These are phyloP conservation scores for Auriscalpium microsporum DNA, from an alignment of 768 basidiomycete genomes.

Conservation along the genomic window DNA sequence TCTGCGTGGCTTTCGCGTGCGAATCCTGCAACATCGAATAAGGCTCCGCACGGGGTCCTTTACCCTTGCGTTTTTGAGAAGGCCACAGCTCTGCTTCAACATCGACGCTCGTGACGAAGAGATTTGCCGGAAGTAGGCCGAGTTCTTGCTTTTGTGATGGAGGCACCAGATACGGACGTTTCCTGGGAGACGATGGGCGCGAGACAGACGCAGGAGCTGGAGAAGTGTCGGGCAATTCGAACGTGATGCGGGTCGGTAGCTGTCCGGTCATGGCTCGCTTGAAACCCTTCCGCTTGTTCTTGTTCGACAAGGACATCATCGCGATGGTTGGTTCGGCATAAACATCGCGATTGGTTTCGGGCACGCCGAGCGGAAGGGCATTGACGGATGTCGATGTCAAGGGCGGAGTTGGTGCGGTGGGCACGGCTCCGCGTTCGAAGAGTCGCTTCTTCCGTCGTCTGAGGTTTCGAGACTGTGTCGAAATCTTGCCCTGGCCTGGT, in stretches of 20 bases:
- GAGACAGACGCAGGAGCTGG: slow-evolving; percentile 6
- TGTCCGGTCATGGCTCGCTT: slow-evolving; percentile 38
- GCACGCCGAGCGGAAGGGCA: slow-evolving; percentile 32
- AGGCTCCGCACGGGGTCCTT: slow-evolving; percentile 23
- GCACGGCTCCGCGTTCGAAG: slow-evolving; percentile 20
- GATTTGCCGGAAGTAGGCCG: slow-evolving; percentile 45
- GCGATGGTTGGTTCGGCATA: slow-evolving; percentile 27
- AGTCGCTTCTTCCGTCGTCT: slow-evolving; percentile 42
- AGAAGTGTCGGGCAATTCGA: slow-evolving; percentile 21
- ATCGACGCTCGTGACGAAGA: slow-evolving; percentile 68
- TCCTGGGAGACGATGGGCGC: slow-evolving; percentile 3
- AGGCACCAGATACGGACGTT: slow-evolving; percentile 38
- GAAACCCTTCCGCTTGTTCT: slow-evolving; percentile 69
- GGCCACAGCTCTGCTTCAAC: slow-evolving; percentile 46
- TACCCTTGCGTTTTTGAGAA: slow-evolving; percentile 24
- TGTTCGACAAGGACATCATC: slow-evolving; percentile 55
- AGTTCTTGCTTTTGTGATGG: slow-evolving; percentile 51
- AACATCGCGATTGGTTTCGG: background rate
- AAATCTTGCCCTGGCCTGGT: slow-evolving; percentile 50
- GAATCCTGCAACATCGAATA: background rate
- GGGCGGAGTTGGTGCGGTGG: slow-evolving; percentile 10
- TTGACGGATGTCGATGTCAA: slow-evolving; percentile 34
- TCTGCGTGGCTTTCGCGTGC: background rate
- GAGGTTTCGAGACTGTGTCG: slow-evolving; percentile 50
- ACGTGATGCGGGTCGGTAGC: slow-evolving; percentile 47